Conservation (phyloP, 768 basidiomycete genomes). For the Podaxis sp. region DNA sequence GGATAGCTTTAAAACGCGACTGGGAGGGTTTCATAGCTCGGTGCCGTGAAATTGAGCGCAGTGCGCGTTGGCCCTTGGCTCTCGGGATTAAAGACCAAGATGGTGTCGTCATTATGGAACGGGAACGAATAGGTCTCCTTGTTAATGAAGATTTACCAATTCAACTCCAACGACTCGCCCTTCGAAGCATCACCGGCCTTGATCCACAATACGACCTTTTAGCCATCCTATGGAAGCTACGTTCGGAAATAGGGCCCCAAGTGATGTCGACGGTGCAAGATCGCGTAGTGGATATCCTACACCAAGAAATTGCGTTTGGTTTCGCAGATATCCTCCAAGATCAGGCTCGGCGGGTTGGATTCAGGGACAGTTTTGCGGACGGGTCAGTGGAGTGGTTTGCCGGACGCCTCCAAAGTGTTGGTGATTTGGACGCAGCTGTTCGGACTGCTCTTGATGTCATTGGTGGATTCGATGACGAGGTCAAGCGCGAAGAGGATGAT, state of each 20-base stretch:
- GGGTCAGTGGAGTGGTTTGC: slow-evolving; percentile 59
- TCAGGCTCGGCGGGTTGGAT: slow-evolving; percentile 50
- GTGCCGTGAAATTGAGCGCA: slow-evolving; percentile 87
- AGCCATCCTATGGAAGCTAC: slow-evolving; percentile 61
- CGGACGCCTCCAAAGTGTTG: slow-evolving; percentile 54
- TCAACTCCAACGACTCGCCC: slow-evolving; percentile 49
- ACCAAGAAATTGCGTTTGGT: slow-evolving; percentile 77
- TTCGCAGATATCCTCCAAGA: slow-evolving; percentile 74
- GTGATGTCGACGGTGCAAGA: slow-evolving; percentile 56
- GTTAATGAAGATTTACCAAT: slow-evolving; percentile 69
- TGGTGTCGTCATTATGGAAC: slow-evolving; percentile 65
- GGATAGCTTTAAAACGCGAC: slow-evolving; percentile 83
- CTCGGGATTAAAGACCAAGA: slow-evolving; percentile 47
- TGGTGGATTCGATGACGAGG: slow-evolving; percentile 64
- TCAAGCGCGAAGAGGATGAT: slow-evolving; percentile 79
- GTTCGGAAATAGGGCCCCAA: slow-evolving; percentile 57
- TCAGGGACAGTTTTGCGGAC: slow-evolving; percentile 58
- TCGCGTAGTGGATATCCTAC: slow-evolving; percentile 59
- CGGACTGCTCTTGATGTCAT: slow-evolving; percentile 65
- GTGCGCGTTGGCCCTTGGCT: slow-evolving; percentile 76
- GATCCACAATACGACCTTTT: slow-evolving; percentile 58
- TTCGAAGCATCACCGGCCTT: slow-evolving; percentile 34
- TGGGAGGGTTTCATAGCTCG: slow-evolving; percentile 96
- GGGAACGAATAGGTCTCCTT: slow-evolving; percentile 70
- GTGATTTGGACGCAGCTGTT: slow-evolving; percentile 54